Conservation (phyloP, 805 yeast genomes). For the Metschnikowia aberdeeniae region DNA sequence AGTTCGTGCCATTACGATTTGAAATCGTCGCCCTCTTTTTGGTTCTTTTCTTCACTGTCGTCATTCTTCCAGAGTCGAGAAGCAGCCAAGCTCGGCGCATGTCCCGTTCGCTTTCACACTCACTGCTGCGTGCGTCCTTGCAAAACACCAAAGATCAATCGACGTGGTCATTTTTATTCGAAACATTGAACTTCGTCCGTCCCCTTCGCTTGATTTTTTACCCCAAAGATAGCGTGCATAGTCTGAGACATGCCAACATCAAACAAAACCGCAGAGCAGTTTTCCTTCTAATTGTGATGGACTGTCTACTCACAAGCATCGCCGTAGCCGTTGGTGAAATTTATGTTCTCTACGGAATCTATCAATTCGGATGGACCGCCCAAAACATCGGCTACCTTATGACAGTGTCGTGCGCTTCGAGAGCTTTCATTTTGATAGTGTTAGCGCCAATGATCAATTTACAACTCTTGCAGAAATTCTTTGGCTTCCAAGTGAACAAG, state of each 20-base stretch:
- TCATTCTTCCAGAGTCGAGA: slow-evolving; percentile 61
- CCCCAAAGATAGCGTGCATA: slow-evolving; percentile 33
- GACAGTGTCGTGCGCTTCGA: slow-evolving; percentile 46
- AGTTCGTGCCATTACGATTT: slow-evolving; percentile 30
- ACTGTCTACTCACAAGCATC: slow-evolving; percentile 35
- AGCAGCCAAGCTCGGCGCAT: slow-evolving; percentile 49
- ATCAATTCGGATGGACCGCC: slow-evolving; percentile 50
- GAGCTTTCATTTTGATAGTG: slow-evolving; percentile 46
- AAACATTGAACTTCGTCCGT: slow-evolving; percentile 24
- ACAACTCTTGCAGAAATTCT: slow-evolving; percentile 30
- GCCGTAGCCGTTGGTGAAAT: slow-evolving; percentile 40
- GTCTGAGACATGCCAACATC: slow-evolving; percentile 17
- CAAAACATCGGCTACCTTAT: slow-evolving; percentile 53
- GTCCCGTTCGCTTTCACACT: slow-evolving; percentile 41
- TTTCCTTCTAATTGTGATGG: slow-evolving; percentile 45
- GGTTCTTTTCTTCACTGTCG: slow-evolving; percentile 22
- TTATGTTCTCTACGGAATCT: slow-evolving; percentile 50
- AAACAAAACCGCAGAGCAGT: slow-evolving; percentile 33
- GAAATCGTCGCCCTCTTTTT: slow-evolving; percentile 32
- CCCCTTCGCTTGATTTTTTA: slow-evolving; percentile 56
- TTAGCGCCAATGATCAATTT: slow-evolving; percentile 47
- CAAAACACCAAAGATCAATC: background rate
- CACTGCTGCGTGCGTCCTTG: slow-evolving; percentile 14
- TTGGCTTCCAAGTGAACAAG: slow-evolving; percentile 29
- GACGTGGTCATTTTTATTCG: background rate